Evolutionary conservation across 768 basidiomycete species (phyloP).

Genomic region (Serendipita sp.): DNA sequence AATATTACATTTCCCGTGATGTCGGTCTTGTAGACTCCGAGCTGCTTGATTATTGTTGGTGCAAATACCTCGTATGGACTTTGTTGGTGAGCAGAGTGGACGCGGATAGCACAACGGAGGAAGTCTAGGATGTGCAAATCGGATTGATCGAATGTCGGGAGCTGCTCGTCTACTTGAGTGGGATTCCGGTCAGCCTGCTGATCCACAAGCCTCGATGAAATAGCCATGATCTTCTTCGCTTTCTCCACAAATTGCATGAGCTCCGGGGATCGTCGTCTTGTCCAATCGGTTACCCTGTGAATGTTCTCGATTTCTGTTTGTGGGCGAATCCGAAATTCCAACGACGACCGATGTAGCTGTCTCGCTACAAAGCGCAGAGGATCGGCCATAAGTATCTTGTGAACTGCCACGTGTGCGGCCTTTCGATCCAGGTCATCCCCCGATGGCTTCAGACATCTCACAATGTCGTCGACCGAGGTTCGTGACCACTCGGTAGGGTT

Average conservation of each 20-base stretch:
- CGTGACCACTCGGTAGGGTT: conserved; percentile 36
- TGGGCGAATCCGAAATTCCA: conserved; percentile 50
- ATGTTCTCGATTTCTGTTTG: conserved; percentile 36
- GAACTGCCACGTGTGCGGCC: conserved; percentile 34
- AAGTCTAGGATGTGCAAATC: conserved; percentile 46
- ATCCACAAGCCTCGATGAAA: conserved; percentile 18
- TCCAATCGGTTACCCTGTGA: conserved; percentile 31
- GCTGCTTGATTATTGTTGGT: conserved; percentile 39
- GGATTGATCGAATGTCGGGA: conserved; percentile 29
- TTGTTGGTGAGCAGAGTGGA: conserved; percentile 30
- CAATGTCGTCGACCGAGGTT: conserved; percentile 36
- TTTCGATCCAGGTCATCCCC: conserved; percentile 21
- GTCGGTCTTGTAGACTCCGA: conserved; percentile 24
- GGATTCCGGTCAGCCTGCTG: conserved; percentile 20
- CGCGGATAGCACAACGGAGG: conserved; percentile 36
- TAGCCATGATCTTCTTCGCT: conserved; percentile 26
- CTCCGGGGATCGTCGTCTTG: conserved; percentile 22
- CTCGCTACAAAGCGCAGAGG: conserved; percentile 37
- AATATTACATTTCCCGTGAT: conserved; percentile 23
- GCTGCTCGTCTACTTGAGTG: conserved; percentile 16
- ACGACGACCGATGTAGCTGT: conserved; percentile 28
- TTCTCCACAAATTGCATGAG: conserved; percentile 36
- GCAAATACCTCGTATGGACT: conserved; percentile 44
- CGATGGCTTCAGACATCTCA: conserved; percentile 27
- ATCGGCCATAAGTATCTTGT: conserved; percentile 46